Conservation (phyloP, 495 filamentous ascomycete genomes). For the Podospora pseudopauciseta region DNA sequence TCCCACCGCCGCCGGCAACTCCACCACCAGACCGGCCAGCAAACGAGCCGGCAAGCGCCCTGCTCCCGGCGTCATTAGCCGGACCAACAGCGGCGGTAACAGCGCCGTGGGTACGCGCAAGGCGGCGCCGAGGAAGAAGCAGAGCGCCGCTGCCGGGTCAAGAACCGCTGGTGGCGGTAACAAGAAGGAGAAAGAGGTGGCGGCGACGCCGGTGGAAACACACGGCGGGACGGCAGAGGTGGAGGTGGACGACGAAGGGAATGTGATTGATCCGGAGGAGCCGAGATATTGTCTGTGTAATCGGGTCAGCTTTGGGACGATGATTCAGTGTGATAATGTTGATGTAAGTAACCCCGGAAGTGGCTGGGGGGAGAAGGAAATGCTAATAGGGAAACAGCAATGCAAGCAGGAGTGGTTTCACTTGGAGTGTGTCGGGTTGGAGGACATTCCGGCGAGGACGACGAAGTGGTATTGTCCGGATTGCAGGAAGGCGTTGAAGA, state of each 20-base stretch:
- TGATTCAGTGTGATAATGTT: slow-evolving; percentile 91
- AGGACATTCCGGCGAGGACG: slow-evolving; percentile 67
- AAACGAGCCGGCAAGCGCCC: slow-evolving; percentile 59
- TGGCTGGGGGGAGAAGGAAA: not conserved
- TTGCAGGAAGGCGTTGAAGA: slow-evolving; percentile 66
- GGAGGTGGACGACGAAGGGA: slow-evolving; percentile 61
- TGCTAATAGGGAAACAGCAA: slow-evolving; percentile 35
- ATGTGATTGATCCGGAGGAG: slow-evolving; percentile 83
- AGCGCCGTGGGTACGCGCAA: slow-evolving; percentile 74
- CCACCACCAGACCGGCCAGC: slow-evolving; percentile 36
- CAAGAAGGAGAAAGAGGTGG: slow-evolving; percentile 26
- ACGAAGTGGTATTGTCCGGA: slow-evolving; percentile 96
- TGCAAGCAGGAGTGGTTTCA: slow-evolving; percentile 91
- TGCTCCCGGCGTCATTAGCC: slow-evolving; percentile 70
- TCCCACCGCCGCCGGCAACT: not conserved
- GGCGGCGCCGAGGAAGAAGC: slow-evolving; percentile 66
- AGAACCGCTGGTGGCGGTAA: slow-evolving; percentile 27
- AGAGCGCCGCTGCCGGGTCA: slow-evolving; percentile 23
- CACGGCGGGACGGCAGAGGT: slow-evolving; percentile 31
- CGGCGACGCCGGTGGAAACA: slow-evolving; percentile 1
- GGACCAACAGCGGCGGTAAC: slow-evolving; percentile 65
- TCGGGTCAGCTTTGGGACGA: slow-evolving; percentile 85
- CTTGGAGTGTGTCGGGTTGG: slow-evolving; percentile 78
- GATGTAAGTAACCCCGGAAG: slow-evolving; percentile 61
- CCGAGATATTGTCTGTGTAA: slow-evolving; percentile 88